Base-by-base conservation (phyloP, 345 rosid species). In the Ceriops zippeliana region DNA sequence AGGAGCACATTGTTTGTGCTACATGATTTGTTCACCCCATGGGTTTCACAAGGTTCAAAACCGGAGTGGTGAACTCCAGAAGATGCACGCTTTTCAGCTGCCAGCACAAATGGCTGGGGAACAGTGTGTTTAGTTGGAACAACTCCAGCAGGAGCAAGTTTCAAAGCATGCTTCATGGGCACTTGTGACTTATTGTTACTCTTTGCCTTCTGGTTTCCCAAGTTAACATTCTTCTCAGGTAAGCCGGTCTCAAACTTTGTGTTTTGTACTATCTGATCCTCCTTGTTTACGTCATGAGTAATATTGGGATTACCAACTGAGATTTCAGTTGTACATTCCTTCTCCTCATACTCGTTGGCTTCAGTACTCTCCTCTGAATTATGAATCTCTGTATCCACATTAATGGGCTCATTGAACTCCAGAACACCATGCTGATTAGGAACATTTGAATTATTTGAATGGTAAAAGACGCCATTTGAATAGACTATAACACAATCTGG, bases 41-140 rank as follows among this genome's bases (percentile, higher is more conserved):
- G 67, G 5, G 66, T 71, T 64, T 73, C 78, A 47, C 61, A 74
- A 61, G 78, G 35, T 67, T 81, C 86, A 63, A 73, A 59, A 0
- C 62, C 78, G 74, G 76, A 71, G 49, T 80, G 86, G 54, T 90
- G 88, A 47, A 79, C 68, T 53, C 83, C 90, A 74, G 73, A 80
- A 62, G 92, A 84, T 70, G 98, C 96, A 65, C 98, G 95, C 80
- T 81, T 88, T 79, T 85, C 95, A 30, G 98, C 88, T 64, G 90
- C 98, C 5, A 92, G 82, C 59, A 89, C 75, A 84, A 92, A 90
- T 62, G 98, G 98, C 58, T 85, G 90, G 13, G 98, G 98, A 79
- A 92, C 86, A 1, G 98, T 92, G 79, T 61, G 87, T 70, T 83
- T 89, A 58, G 78, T 78, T 76, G 80, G 85, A 72, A 74, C 76